phyloP scores from a whole-genome alignment of 306 rosid species.

The Styphnolobium japonicum region DNA sequence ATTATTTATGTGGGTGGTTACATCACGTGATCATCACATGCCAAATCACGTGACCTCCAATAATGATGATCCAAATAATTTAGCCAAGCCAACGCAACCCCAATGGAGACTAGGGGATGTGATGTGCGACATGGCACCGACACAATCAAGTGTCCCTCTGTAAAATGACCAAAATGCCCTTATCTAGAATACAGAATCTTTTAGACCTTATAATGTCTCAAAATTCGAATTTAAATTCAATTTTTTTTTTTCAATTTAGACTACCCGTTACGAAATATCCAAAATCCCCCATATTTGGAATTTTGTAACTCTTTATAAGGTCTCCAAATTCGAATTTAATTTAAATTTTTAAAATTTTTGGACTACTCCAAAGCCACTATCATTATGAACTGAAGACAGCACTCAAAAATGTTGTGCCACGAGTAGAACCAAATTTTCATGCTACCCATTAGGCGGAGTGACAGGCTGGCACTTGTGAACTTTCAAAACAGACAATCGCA shows the following conservation, averaged over 20 bases:
- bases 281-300: neutral
- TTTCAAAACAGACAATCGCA: neutral
- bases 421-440: constrained; percentile 6
- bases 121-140: constrained; percentile 39
- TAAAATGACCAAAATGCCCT: neutral
- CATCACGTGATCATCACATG: constrained; percentile 37
- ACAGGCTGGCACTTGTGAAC: constrained; percentile 23
- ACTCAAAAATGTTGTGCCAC: neutral
- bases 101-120: neutral
- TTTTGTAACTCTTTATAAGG: neutral
- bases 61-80: constrained; percentile 34
- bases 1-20: constrained; percentile 11
- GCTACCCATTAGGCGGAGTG: neutral
- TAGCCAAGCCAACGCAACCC: constrained; percentile 20
- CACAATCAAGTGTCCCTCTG: neutral
- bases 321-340: neutral
- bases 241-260: neutral
- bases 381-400: neutral
- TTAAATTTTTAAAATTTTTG: neutral
- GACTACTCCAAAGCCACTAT: neutral
- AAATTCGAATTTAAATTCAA: neutral
- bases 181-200: neutral
- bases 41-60: constrained; percentile 42
- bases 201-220: neutral
- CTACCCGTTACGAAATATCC: neutral